Percentiles rank a stretch among this genome's conserved stretches.
Conservation (phyloP, 2,329 filamentous ascomycete genomes). For the Paracoccidioides brasiliensis region DNA sequence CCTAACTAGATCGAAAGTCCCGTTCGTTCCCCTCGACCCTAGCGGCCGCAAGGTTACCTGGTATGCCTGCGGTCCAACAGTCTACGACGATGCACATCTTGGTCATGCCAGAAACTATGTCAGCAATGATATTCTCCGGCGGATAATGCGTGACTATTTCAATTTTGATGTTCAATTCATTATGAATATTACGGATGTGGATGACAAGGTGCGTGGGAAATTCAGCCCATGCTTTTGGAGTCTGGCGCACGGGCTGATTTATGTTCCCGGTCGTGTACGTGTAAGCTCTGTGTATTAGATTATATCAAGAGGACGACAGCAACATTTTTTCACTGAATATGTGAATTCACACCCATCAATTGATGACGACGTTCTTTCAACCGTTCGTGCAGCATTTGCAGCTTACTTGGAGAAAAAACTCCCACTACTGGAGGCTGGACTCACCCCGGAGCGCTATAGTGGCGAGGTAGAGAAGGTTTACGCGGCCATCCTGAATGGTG, state of each 20-base stretch:
- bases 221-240: not conserved
- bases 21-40: conserved; percentile 59
- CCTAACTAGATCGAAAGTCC: conserved; percentile 58
- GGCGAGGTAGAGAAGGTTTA: conserved; percentile 39
- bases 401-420: conserved; percentile 57
- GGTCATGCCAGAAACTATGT: conserved; percentile 86
- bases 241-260: not conserved
- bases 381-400: conserved; percentile 39
- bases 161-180: conserved; percentile 72
- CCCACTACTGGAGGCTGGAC: conserved; percentile 34
- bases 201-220: conserved; percentile 47
- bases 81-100: conserved; percentile 68
- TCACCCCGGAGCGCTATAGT: conserved; percentile 36
- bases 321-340: conserved; percentile 62
- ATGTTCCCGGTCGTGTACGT: too few species aligned
- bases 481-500: conserved; percentile 41
- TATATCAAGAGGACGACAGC: conserved; percentile 55
- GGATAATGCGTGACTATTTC: conserved; percentile 73
- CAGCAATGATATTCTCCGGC: conserved; percentile 73
- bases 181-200: conserved; percentile 84
- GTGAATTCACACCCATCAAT: conserved; percentile 38
- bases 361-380: conserved; percentile 35
- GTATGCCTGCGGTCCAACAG: conserved; percentile 84
- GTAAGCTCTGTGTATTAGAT: conserved; percentile 34
- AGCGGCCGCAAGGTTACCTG: conserved; percentile 58